Conservation (phyloP, 2,329 filamentous ascomycete genomes). For the Sodiomyces alkalinus region DNA sequence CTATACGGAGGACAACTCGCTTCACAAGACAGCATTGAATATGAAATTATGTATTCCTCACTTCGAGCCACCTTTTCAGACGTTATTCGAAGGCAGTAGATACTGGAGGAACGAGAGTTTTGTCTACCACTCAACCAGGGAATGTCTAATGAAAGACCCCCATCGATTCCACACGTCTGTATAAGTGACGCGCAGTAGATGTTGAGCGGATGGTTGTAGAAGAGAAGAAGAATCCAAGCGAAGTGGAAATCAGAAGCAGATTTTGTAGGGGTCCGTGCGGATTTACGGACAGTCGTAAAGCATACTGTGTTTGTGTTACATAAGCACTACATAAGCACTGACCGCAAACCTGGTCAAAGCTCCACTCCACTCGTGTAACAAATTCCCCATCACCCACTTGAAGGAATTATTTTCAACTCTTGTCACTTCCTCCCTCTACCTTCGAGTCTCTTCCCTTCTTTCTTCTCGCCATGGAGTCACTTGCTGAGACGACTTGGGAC, state of each 20-base stretch:
- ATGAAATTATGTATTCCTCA: conserved; percentile 41
- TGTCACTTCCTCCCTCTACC: neutral
- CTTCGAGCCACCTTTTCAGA: conserved; percentile 76
- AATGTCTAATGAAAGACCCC: conserved; percentile 38
- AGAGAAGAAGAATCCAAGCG: conserved; percentile 11
- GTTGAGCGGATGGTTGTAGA: conserved; percentile 23
- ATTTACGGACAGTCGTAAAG: too few species aligned
- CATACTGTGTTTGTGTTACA: too few species aligned
- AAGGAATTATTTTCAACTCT: conserved; percentile 6
- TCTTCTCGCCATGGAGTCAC: conserved; percentile 47
- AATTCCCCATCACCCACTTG: too few species aligned
- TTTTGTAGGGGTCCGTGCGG: too few species aligned
- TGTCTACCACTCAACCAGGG: conserved; percentile 46
- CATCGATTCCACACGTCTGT: conserved; percentile 15
- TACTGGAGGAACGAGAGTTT: conserved; percentile 49
- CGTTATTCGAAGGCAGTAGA: conserved; percentile 71
- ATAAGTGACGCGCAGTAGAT: conserved; percentile 12
- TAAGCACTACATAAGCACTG: too few species aligned
- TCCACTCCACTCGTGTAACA: too few species aligned
- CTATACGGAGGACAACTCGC: too few species aligned
- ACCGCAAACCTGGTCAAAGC: too few species aligned
- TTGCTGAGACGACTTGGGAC: conserved; percentile 64
- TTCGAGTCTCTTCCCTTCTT: neutral
- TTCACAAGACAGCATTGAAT: too few species aligned
- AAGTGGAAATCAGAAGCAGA: conserved; percentile 14